Evolutionary conservation across 164 flowering plant species (phyloP).

Genomic region (Annona cherimola): DNA sequence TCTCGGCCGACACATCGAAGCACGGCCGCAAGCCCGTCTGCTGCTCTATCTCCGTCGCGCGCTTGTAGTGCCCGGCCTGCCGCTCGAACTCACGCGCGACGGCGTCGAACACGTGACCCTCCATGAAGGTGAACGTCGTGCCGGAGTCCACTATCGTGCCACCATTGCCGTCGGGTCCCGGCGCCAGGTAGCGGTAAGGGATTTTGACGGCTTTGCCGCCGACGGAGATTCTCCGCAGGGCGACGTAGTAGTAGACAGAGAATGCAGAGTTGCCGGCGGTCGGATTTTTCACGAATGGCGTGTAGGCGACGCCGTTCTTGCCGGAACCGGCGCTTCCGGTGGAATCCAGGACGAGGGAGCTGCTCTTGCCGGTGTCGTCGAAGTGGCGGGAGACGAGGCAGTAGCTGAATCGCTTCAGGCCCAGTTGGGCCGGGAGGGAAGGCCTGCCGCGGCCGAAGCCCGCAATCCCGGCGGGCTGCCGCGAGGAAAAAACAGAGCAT

Average conservation of each 20-base stretch:
- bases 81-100: constrained; percentile 45
- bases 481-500: constrained; percentile 47
- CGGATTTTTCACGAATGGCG: constrained; percentile 54
- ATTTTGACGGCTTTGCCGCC: constrained; percentile 48
- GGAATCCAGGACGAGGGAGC: constrained; percentile 35
- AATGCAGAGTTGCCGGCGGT: constrained; percentile 23
- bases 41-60: constrained; percentile 35
- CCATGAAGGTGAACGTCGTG: constrained; percentile 75
- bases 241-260: constrained; percentile 53
- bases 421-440: constrained; percentile 51
- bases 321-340: constrained; percentile 24
- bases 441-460: constrained; percentile 58
- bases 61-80: constrained; percentile 34
- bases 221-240: constrained; percentile 43
- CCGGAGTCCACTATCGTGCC: constrained; percentile 80
- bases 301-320: constrained; percentile 39
- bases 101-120: constrained; percentile 30
- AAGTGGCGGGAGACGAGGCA: constrained; percentile 62
- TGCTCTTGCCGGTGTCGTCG: constrained; percentile 41
- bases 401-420: constrained; percentile 42
- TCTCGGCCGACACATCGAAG: constrained; percentile 33
- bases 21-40: constrained; percentile 54
- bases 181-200: constrained; percentile 41
- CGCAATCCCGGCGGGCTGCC: constrained; percentile 48
- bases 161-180: constrained; percentile 54